Base-by-base conservation (phyloP, 2,329 filamentous ascomycete species). In the Bipolaris zeicola region DNA sequence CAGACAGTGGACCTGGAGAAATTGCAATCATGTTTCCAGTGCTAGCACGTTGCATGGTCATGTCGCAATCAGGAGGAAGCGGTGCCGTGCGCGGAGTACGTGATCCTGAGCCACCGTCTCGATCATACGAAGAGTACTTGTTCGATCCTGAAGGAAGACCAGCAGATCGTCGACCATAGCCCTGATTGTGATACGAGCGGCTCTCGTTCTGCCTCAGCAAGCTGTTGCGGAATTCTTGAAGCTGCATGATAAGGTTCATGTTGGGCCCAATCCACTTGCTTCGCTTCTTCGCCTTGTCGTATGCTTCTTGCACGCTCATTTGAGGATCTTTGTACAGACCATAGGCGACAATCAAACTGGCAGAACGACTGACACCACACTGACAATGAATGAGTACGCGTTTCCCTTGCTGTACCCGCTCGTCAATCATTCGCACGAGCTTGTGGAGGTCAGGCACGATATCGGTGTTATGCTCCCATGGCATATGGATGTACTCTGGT, bases 251-350 rank as follows among this genome's bases (percentile, higher is more conserved):
- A 64, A 96, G 81, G 64, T 91, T 91, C 91, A 96, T 96, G 75
- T 96, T 96, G 0, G 91, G 91, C 56, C 91, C 92, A 66, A 96
- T 94, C 91, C 91, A 96, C 69, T 84, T 87, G 75, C 91, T 95
- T 77, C 89, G 89, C 51, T 85, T 83, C 76, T 96, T 92, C 2
- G 91, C 90, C 2, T 87, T 84, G 71, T 92, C 87, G 71, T 95
- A 95, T 2, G 91, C 90, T 72, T 94, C 90, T 69, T 94, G 92
- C 50, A 94, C 90, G 64, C 84, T 91, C 67, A 92, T 78, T 5
- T 87, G 83, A 1, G 90, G 90, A 58, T 91, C 89, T 70, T 89
- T 89, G 75, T 90, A 95, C 55, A 96, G 79, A 41, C 90, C 91
- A 62, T 94, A 96, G 18, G 91, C 91, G 48, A 96, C 93, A 57